Conservation (phyloP, 108 stramenopile genomes). For the Cyclotella choctawhatcheeana region DNA sequence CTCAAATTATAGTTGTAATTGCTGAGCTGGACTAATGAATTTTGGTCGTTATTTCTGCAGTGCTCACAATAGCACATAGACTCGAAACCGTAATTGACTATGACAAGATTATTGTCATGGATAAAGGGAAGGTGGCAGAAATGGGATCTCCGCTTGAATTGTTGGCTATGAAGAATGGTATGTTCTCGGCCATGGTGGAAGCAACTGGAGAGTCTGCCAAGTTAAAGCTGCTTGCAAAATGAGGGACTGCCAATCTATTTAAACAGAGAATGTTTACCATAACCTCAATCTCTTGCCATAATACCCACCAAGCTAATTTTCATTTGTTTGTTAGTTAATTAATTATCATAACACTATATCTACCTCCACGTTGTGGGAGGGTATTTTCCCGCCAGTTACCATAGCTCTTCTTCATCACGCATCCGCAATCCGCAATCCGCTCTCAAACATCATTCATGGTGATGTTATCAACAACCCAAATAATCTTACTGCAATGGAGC, state of each 20-base stretch:
- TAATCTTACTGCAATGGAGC: neutral
- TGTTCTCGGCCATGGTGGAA: neutral
- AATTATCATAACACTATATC: too few relatives aligned
- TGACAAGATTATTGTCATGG: conserved; percentile 93
- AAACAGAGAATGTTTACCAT: too few relatives aligned
- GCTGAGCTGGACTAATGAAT: neutral
- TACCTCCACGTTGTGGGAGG: too few relatives aligned
- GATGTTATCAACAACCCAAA: neutral
- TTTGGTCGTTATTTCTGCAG: neutral
- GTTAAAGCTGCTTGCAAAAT: neutral
- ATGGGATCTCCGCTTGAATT: conserved; percentile 70
- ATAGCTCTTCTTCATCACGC: too few relatives aligned
- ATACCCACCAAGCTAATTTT: too few relatives aligned
- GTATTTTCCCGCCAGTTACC: too few relatives aligned
- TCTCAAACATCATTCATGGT: too few relatives aligned
- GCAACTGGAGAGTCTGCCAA: neutral
- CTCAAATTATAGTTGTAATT: neutral
- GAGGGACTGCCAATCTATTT: too few relatives aligned
- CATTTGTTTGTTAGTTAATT: too few relatives aligned
- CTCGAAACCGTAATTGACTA: conserved; percentile 91
- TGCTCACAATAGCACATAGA: conserved; percentile 91
- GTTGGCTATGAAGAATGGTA: conserved; percentile 15
- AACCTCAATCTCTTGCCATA: too few relatives aligned
- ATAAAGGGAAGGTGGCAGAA: conserved; percentile 81
- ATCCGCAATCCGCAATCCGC: too few relatives aligned